Conservation (phyloP, 2,329 filamentous ascomycete species). For the Alternaria burnsii region DNA sequence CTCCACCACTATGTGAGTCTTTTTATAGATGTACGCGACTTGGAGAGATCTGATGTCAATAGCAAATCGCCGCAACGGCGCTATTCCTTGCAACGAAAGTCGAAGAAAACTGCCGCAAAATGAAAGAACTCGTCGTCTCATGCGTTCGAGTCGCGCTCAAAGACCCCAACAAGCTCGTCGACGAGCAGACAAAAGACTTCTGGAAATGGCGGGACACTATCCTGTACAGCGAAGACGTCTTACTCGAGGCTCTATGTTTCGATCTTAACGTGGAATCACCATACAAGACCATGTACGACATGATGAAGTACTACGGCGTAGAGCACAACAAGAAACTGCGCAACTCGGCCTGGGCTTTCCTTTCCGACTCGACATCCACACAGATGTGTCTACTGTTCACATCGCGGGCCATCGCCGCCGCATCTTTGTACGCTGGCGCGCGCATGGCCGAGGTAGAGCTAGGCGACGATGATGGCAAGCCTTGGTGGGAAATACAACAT, state of each 20-base stretch:
- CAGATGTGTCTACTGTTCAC: slow-evolving; percentile 82
- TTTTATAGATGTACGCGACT: neutral
- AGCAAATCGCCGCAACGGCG: slow-evolving; percentile 86
- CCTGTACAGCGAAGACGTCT: slow-evolving; percentile 87
- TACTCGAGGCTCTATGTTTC: slow-evolving; percentile 92
- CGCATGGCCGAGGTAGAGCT: slow-evolving; percentile 77
- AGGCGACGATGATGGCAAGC: slow-evolving; percentile 72
- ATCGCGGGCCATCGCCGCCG: slow-evolving; percentile 82
- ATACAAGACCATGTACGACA: slow-evolving; percentile 83
- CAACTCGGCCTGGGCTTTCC: slow-evolving; percentile 90
- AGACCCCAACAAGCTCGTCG: slow-evolving; percentile 85
- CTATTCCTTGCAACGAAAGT: slow-evolving; percentile 97
- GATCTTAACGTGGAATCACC: slow-evolving; percentile 91
- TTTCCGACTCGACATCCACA: slow-evolving; percentile 89
- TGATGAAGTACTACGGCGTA: slow-evolving; percentile 75
- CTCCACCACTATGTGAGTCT: slow-evolving; percentile 78
- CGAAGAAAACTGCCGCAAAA: slow-evolving; percentile 95
- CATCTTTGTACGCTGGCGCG: slow-evolving; percentile 85
- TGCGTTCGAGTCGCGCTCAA: slow-evolving; percentile 96
- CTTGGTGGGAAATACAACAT: slow-evolving; percentile 87
- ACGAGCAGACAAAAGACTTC: slow-evolving; percentile 97
- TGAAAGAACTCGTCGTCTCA: slow-evolving; percentile 91
- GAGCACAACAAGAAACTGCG: slow-evolving; percentile 83
- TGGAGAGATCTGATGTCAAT: slow-evolving; percentile 16
- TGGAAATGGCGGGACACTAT: slow-evolving; percentile 98